Evolutionary conservation across 2,329 filamentous ascomycete species (phyloP).

Genomic region (Raffaelea ambrosiae): DNA sequence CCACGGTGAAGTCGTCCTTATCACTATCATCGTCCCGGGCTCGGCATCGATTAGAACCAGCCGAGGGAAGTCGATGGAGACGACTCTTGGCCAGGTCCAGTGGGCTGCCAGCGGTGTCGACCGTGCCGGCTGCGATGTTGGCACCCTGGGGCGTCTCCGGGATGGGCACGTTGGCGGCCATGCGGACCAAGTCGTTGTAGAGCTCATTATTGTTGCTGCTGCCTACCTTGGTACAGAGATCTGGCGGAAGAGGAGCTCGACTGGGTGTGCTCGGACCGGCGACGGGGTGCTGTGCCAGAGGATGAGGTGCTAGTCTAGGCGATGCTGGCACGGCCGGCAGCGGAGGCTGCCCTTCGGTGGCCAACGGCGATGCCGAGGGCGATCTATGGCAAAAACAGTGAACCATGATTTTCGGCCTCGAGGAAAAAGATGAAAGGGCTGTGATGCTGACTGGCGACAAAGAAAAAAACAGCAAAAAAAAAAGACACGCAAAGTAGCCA

Average conservation of each 20-base stretch:
- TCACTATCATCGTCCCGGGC: slow-evolving; percentile 33
- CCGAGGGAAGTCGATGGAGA: slow-evolving; percentile 37
- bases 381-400: slow-evolving; percentile 12
- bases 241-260: too few species aligned
- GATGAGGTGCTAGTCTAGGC: not conserved
- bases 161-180: not conserved
- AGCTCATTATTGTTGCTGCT: too few species aligned
- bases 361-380: not conserved
- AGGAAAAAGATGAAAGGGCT: not conserved
- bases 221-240: too few species aligned
- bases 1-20: slow-evolving; percentile 36
- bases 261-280: too few species aligned
- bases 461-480: not conserved
- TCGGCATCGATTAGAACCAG: slow-evolving; percentile 31
- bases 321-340: slow-evolving; percentile 4
- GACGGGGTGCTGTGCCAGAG: not conserved
- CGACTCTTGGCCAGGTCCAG: slow-evolving; percentile 36
- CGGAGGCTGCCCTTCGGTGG: not conserved
- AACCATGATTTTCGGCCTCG: slow-evolving; percentile 8
- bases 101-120: slow-evolving; percentile 18
- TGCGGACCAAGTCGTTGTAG: too few species aligned
- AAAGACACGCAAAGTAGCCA: not conserved
- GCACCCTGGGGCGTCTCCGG: not conserved
- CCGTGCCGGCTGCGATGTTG: not conserved
- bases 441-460: not conserved